Evolutionary conservation across 1,284 basidiomycete genomes (phyloP), one percentile per base, ranked within the genome.

Genomic region (Cystobasidiaceae sp.): DNA sequence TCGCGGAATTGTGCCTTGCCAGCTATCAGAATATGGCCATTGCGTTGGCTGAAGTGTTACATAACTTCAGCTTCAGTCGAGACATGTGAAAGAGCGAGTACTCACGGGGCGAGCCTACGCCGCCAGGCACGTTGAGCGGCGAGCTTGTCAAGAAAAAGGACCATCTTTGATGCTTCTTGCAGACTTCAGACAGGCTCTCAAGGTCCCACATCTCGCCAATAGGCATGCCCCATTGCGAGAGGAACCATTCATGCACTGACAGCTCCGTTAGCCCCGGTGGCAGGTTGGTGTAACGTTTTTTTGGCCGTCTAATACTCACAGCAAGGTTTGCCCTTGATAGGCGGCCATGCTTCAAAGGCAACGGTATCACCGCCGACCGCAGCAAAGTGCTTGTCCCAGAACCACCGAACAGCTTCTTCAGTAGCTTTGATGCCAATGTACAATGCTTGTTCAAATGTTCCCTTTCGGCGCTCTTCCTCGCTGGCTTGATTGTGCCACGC

Each of bases 181-280:
- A 79, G 54, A 74, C 69, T 30, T 69, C 37, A 1, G 76, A 73
- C 13, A 80, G 72, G 25, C 67, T 67, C 25, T 78, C 75, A 13
- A 80, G 71, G 67, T 81, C 78, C 55, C 78, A 80, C 41, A 80
- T 68, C 66, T 80, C 79, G 27, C 79, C 79, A 33, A 79, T 78
- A 15, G 67, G 67, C 21, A 45, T 68, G 8, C 61, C 67, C 61
- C 60, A 63, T 19, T 52, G 55, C 19, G 55, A 48, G 6, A 67
- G 41, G 39, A 67, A 67, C 57, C 59, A 67, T 46, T 67, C 65
- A 32, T 67, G 65, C 23, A 62, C 63, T 66, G 7, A 27, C 15
- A 23, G n/a, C n/a, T n/a, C n/a, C n/a, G n/a, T n/a, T n/a, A n/a
- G n/a, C n/a, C n/a, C n/a, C n/a, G n/a, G n/a, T n/a, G n/a, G n/a